Conservation (phyloP, 768 basidiomycete species). For the Rhodotorula paludigena region DNA sequence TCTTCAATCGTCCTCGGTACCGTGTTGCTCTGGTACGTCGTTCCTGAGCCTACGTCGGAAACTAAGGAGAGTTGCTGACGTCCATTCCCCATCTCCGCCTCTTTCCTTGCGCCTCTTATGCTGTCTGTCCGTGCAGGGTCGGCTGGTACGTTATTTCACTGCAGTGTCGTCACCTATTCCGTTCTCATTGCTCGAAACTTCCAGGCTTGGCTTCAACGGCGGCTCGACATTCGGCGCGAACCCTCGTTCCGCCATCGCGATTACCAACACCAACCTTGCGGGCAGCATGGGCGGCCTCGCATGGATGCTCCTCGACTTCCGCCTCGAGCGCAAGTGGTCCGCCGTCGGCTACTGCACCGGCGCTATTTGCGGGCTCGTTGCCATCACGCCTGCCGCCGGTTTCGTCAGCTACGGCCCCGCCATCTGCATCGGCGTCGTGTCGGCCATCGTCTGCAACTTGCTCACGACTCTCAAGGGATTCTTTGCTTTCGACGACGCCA, state of each 20-base stretch:
- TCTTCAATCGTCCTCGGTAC: slow-evolving; percentile 92
- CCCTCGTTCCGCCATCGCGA: slow-evolving; percentile 77
- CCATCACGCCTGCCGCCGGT: slow-evolving; percentile 59
- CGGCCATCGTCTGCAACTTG: slow-evolving; percentile 81
- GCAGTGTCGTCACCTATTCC: no score
- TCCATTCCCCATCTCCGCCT: not conserved
- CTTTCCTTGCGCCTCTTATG: not conserved
- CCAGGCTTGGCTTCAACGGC: slow-evolving; percentile 92
- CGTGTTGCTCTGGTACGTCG: slow-evolving; percentile 71
- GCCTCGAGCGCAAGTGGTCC: slow-evolving; percentile 87
- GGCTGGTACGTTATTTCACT: no score
- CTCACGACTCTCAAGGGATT: slow-evolving; percentile 83
- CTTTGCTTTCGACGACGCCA: slow-evolving; percentile 37
- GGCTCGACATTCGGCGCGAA: slow-evolving; percentile 86
- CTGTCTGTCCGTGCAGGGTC: no score
- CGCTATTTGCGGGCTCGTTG: slow-evolving; percentile 81
- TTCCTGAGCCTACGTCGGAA: not conserved
- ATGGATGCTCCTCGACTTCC: slow-evolving; percentile 88
- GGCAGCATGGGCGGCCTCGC: slow-evolving; percentile 81
- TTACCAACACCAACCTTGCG: slow-evolving; percentile 88
- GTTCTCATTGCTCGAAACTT: no score
- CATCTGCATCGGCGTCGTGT: slow-evolving; percentile 77
- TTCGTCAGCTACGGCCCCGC: slow-evolving; percentile 61
- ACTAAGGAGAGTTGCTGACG: no score
- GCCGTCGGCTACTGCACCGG: slow-evolving; percentile 94